Evolutionary conservation across 768 basidiomycete genomes (phyloP).

Genomic region (Pluteus cervinus): DNA sequence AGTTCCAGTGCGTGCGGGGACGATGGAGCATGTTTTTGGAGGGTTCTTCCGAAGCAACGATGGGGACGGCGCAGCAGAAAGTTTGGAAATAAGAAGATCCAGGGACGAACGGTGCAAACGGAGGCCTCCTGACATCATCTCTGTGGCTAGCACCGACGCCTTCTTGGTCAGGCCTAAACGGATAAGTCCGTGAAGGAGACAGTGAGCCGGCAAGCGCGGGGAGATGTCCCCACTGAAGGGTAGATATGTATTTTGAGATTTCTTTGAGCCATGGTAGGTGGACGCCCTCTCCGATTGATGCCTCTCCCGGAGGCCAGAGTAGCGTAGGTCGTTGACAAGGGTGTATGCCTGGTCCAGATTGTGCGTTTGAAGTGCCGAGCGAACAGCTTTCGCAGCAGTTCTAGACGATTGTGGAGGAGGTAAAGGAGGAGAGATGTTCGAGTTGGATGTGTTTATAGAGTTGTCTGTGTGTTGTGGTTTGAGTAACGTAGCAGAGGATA

Average conservation of each 20-base stretch:
- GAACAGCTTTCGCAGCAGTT: constrained; percentile 47
- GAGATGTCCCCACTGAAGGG: constrained; percentile 47
- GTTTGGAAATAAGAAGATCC: constrained; percentile 31
- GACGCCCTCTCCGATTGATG: background rate
- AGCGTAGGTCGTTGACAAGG: constrained; percentile 52
- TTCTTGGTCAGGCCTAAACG: constrained; percentile 41
- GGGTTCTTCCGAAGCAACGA: constrained; percentile 13
- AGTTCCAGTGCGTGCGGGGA: constrained; percentile 5
- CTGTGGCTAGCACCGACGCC: constrained; percentile 41
- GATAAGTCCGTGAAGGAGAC: constrained; percentile 58
- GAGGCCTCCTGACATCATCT: constrained; percentile 51
- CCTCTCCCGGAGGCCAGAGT: constrained; percentile 24
- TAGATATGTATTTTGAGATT: constrained; percentile 30
- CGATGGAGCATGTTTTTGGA: constrained; percentile 54
- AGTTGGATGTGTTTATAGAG: no score
- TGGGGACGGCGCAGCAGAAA: constrained; percentile 14
- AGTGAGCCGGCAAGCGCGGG: constrained; percentile 55
- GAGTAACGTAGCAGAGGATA: no score
- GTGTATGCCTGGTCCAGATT: constrained; percentile 46
- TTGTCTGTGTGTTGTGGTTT: no score
- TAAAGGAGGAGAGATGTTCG: no score
- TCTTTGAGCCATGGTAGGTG: constrained; percentile 14
- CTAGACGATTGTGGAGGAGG: constrained; percentile 9
- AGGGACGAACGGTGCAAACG: constrained; percentile 44
- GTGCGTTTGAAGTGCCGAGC: constrained; percentile 33